These are phyloP conservation scores for Alternaria triticimaculans DNA, from an alignment of 2,329 filamentous ascomycete species.

Conservation along the genomic window DNA sequence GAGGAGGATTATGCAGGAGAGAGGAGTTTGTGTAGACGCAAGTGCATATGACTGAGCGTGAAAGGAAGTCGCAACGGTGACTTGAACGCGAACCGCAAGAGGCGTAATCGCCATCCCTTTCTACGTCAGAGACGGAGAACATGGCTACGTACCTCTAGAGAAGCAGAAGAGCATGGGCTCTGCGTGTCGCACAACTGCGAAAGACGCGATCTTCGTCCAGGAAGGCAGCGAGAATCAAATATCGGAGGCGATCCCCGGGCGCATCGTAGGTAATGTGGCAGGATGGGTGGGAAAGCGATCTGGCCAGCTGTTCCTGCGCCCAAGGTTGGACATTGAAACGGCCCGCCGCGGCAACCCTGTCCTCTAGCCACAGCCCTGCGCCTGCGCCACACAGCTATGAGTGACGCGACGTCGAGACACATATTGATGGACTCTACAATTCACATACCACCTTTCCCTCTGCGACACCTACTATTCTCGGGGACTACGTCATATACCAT, in stretches of 20 bases:
- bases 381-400: conserved; percentile 11
- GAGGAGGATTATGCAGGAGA: neutral
- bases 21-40: neutral
- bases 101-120: conserved; percentile 32
- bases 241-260: conserved; percentile 28
- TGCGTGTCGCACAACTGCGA: conserved; percentile 12
- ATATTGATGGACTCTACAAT: neutral
- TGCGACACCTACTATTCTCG: neutral
- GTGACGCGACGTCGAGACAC: conserved; percentile 10
- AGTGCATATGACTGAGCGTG: neutral
- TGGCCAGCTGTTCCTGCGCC: conserved; percentile 40
- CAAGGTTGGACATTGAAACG: conserved; percentile 8
- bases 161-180: conserved; percentile 30
- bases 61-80: conserved; percentile 3
- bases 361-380: conserved; percentile 5
- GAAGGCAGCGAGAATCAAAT: conserved; percentile 24
- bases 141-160: conserved; percentile 43
- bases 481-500: neutral
- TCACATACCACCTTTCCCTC: neutral
- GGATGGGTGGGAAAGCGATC: conserved; percentile 15
- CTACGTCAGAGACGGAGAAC: conserved; percentile 12
- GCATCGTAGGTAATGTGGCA: conserved; percentile 27
- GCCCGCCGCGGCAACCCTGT: conserved; percentile 14
- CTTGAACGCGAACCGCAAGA: conserved; percentile 6
- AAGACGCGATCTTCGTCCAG: conserved; percentile 7